Base-by-base conservation (phyloP, 2,329 filamentous ascomycete genomes). In the Dichotomopilus funicola region DNA sequence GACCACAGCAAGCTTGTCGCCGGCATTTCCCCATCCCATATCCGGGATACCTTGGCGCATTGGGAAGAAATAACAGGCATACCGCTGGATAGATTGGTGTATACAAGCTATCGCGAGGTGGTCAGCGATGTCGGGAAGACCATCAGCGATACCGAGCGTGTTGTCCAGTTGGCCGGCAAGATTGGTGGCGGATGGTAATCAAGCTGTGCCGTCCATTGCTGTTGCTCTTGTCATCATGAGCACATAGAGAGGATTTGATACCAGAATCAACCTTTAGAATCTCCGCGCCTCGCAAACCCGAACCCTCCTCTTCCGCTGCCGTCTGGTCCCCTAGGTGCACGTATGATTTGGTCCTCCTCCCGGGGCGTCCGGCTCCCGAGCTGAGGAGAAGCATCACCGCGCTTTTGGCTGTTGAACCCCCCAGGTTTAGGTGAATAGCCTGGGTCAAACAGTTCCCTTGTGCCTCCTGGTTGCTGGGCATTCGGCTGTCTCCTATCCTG, bases 101-200 rank as follows among this genome's bases (percentile, higher is more conserved):
- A 87, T 70, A 99, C 94, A 55, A 95, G 84, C 51, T 99, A 89
- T 74, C 84, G 94, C 60, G 86, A 91, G 71, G 92, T 99, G 27
- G 86, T 96, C 65, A 96, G 92, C 73, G 90, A 97, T 69, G 90
- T 99, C 44, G 94, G 94, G 50, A 95, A 94, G 74, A 74, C 80
- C 69, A 66, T 76, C 70, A 76, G 78, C 57, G 87, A 91, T 67
- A 86, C 88, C 44, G 88, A 95, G 67, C 82, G 86, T 57, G 91
- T 96, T 42, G 87, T 91, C 56, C 90, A 94, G 67, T 78, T 99
- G 66, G 92, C 92, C 47, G 86, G 90, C 54, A 94, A 91, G 71
- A 88, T 91, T 64, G 94, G 91, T 52, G 94, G 94, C 52, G 94
- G 94, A 31, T 99, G 94, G 94, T 97, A 78, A 69, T 57, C n/a